Conservation (phyloP, 805 yeast species). For the Lipomyces oligophaga region DNA sequence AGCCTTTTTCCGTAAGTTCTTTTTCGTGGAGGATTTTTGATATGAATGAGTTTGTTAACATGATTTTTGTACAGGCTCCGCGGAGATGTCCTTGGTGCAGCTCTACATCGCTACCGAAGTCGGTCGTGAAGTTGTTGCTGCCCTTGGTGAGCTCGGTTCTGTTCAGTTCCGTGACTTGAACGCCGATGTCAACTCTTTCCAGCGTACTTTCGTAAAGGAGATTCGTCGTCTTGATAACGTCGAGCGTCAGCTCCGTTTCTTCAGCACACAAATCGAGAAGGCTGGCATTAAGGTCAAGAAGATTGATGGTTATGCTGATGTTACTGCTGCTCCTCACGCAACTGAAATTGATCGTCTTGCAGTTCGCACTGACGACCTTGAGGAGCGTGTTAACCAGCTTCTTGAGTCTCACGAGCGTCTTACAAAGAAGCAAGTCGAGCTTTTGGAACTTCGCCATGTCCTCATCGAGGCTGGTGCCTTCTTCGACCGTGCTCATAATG, state of each 20-base stretch:
- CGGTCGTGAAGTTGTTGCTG: slow-evolving; percentile 78
- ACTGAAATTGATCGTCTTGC: slow-evolving; percentile 70
- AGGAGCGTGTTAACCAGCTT: slow-evolving; percentile 69
- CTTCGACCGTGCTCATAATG: slow-evolving; percentile 38
- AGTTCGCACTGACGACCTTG: slow-evolving; percentile 60
- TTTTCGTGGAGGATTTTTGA: not conserved
- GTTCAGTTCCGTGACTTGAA: slow-evolving; percentile 90
- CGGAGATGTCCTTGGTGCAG: slow-evolving; percentile 94
- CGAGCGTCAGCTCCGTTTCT: slow-evolving; percentile 70
- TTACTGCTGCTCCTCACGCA: slow-evolving; percentile 43
- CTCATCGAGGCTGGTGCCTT: slow-evolving; percentile 48
- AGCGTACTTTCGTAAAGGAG: slow-evolving; percentile 85
- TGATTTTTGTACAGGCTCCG: slow-evolving; percentile 53
- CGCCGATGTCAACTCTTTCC: slow-evolving; percentile 74
- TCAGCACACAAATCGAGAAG: slow-evolving; percentile 35
- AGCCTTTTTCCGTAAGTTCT: slow-evolving; percentile 32
- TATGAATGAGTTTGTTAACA: not conserved
- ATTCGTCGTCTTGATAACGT: slow-evolving; percentile 77
- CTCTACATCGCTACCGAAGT: slow-evolving; percentile 87
- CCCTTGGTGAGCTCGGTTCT: slow-evolving; percentile 79
- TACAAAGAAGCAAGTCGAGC: slow-evolving; percentile 55
- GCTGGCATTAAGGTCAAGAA: slow-evolving; percentile 36
- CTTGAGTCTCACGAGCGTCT: slow-evolving; percentile 65
- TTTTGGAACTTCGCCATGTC: slow-evolving; percentile 70
- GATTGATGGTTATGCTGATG: slow-evolving; percentile 42